Base-by-base conservation (phyloP, 2,329 filamentous ascomycete genomes). In the Pseudogymnoascus sp. region DNA sequence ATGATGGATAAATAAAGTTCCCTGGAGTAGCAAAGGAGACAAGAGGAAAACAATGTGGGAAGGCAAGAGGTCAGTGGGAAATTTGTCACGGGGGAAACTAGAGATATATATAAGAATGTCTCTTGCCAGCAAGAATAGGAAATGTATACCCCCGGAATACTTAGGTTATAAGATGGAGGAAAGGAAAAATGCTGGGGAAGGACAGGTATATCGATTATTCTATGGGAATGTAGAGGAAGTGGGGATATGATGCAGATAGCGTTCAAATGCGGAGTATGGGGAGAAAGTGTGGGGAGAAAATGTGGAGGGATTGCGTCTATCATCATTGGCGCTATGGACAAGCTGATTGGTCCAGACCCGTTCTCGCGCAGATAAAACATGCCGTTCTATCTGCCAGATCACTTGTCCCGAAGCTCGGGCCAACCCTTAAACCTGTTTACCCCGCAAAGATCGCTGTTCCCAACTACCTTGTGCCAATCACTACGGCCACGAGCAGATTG, bases 21-120 rank as follows among this genome's bases (percentile, higher is more conserved):
- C 16, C 38, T 42, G 13, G 38, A 42, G 31, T 65, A 60, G 44
- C 62, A 33, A 66, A 64, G 61, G 65, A 66, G 62, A 66, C 66
- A 42, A 69, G 65, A 26, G 60, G 69, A 42, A 21, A 42, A 19
- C 16, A 19, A 42, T 3, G 8, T 42, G 16, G 16, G 38, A 21
- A 42, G 38, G 16, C 21, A 42, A 21, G 38, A 42, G 8, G 16
- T 11, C 3, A 6, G 38, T 11, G 16, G 10, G 38, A 42, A 42
- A 42, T 21, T 42, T 16, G 38, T 3, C 16, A 42, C 8, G 38
- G 16, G 16, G 38, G 16, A 21, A 21, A 42, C 38, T 42, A 7
- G 38, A 21, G 19, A 21, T 13, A 42, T 42, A 42, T 42, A 42
- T 42, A n/a, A 42, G 38, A 42, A 42, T 42, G 8, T 21, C 16